Percentiles rank a stretch among this genome's conserved stretches.
These are phyloP conservation scores for Ceratobasidium sp. DNA, from an alignment of 1,284 basidiomycete genomes.

Conservation along the genomic window DNA sequence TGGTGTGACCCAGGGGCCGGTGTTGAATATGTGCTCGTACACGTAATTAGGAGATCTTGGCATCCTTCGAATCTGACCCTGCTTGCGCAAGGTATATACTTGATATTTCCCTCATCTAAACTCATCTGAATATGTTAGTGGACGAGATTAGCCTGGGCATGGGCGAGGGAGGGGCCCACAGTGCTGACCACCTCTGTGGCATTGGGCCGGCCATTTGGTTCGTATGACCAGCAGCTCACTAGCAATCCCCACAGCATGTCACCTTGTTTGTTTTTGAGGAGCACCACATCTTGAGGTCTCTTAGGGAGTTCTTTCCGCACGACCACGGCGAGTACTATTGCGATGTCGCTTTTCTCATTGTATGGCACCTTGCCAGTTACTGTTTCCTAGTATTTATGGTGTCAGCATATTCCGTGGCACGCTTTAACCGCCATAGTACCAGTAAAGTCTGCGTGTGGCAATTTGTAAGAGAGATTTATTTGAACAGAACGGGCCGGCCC, in stretches of 20 bases:
- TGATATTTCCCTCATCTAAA: too few species aligned
- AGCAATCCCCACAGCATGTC: not conserved
- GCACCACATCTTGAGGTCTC: not conserved
- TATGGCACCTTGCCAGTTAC: not conserved
- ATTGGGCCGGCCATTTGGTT: not conserved
- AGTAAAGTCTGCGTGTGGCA: not conserved
- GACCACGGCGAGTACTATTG: not conserved
- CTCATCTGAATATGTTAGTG: too few species aligned
- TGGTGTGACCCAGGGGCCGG: too few species aligned
- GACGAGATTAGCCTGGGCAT: too few species aligned
- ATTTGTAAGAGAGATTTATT: too few species aligned
- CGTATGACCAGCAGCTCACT: slow-evolving; percentile 1
- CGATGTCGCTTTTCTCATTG: not conserved
- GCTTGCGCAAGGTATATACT: too few species aligned
- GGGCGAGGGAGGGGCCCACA: not conserved
- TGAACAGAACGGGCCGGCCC: too few species aligned
- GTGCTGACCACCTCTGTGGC: not conserved
- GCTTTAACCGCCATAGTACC: not conserved
- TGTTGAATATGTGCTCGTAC: too few species aligned
- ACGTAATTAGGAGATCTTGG: too few species aligned
- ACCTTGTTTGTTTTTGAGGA: not conserved
- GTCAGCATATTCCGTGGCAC: not conserved
- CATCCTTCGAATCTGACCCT: too few species aligned
- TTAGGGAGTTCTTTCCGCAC: not conserved
- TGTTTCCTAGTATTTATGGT: not conserved